Evolutionary conservation across 169 alveolate genomes (phyloP).

Genomic region (Haemoproteus tartakovskyi): DNA sequence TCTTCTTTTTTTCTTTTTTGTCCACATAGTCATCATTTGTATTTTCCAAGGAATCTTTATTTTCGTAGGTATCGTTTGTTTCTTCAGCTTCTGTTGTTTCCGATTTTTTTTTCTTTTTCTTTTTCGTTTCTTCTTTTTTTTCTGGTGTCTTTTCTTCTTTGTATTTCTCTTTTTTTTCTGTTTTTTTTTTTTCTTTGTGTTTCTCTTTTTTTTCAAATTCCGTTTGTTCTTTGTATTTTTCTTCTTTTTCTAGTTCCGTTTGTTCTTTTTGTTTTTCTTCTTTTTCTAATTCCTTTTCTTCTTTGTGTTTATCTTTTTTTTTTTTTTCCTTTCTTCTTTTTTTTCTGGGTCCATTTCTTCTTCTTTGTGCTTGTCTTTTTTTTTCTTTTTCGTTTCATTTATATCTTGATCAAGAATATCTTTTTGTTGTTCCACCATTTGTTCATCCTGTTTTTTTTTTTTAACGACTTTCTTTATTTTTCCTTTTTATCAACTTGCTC

Average conservation of each 20-base stretch:
- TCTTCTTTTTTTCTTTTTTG: neutral
- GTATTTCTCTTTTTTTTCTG: neutral
- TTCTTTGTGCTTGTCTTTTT: neutral
- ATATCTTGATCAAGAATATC: no score
- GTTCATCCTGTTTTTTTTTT: neutral
- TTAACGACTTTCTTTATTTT: no score
- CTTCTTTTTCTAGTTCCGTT: no score
- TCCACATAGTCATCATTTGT: neutral
- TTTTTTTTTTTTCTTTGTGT: neutral
- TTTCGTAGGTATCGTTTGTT: neutral
- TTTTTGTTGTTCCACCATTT: no score
- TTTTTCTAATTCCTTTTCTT: no score
- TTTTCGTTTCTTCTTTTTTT: constrained; percentile 4
- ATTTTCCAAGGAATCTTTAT: neutral
- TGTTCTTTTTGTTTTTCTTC: no score
- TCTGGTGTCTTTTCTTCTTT: neutral
- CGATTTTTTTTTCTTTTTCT: neutral
- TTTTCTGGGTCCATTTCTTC: neutral
- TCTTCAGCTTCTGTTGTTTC: constrained; percentile 3
- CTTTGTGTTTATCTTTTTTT: no score
- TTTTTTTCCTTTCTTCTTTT: no score
- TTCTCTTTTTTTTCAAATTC: neutral
- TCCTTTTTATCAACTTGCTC: no score
- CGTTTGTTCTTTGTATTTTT: no score
- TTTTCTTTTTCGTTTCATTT: neutral